A percentile compares a stretch with the other conserved stretches of the same genome.
Evolutionary conservation across 768 basidiomycete genomes (phyloP).

Genomic region (Lactarius deliciosus): DNA sequence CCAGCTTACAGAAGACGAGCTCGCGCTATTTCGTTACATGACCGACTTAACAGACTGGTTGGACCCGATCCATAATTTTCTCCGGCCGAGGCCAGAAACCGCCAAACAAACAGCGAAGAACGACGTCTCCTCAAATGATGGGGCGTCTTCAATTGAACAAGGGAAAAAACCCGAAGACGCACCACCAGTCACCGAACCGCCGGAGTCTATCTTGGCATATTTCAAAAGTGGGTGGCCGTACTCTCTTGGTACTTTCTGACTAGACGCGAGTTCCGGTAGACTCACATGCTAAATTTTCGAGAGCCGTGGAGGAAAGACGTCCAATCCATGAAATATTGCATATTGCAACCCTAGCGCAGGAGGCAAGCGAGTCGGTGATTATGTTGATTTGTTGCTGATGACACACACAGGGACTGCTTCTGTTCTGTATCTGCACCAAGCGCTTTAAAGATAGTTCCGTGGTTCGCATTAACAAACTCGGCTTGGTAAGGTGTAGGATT

Average conservation of each 20-base stretch:
- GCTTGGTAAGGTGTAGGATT: constrained; percentile 49
- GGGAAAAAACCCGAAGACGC: constrained; percentile 72
- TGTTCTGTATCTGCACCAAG: constrained; percentile 65
- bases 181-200: constrained; percentile 61
- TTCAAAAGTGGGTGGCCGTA: constrained; percentile 46
- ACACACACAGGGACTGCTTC: constrained; percentile 58
- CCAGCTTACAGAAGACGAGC: constrained; percentile 69
- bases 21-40: constrained; percentile 56
- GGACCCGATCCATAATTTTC: constrained; percentile 70
- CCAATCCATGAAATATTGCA: constrained; percentile 65
- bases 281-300: constrained; percentile 53
- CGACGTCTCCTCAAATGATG: constrained; percentile 63
- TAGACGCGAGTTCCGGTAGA: constrained; percentile 39
- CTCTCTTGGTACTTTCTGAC: constrained; percentile 4
- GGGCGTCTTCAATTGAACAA: constrained; percentile 53
- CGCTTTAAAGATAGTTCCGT: constrained; percentile 72
- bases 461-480: constrained; percentile 72
- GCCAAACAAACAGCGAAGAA: constrained; percentile 72
- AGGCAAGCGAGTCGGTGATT: constrained; percentile 44
- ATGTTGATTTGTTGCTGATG: constrained; percentile 11
- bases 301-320: constrained; percentile 39
- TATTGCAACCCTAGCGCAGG: constrained; percentile 69
- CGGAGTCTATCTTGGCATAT: constrained; percentile 51
- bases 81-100: constrained; percentile 75
- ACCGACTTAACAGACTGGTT: constrained; percentile 70